Conservation (phyloP, 768 basidiomycete species). For the Lepiota brunneoincarnata region DNA sequence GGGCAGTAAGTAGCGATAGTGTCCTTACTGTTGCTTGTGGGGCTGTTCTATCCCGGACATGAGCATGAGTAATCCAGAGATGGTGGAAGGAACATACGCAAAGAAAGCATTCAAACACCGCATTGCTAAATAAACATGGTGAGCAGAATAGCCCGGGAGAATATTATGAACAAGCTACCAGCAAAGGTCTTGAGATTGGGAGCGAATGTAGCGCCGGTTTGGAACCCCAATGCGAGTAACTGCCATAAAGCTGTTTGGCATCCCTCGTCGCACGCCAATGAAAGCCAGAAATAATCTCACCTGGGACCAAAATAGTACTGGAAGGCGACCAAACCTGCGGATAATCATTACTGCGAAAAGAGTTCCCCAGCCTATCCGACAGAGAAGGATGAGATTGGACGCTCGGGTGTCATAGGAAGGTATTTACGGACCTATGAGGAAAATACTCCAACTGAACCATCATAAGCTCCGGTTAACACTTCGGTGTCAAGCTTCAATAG, state of each 20-base stretch:
- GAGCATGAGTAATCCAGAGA: neutral
- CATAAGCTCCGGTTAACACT: conserved; percentile 4
- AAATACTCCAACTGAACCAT: conserved; percentile 61
- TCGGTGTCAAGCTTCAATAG: neutral
- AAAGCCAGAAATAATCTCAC: conserved; percentile 25
- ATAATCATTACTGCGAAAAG: conserved; percentile 62
- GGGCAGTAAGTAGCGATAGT: too few species aligned
- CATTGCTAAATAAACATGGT: conserved; percentile 35
- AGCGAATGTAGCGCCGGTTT: conserved; percentile 44
- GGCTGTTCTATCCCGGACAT: conserved; percentile 1
- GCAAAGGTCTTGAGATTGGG: conserved; percentile 56
- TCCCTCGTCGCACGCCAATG: neutral
- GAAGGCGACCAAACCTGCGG: conserved; percentile 60
- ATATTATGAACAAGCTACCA: conserved; percentile 27
- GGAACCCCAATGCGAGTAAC: conserved; percentile 56
- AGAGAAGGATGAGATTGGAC: neutral
- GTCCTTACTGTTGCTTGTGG: conserved; percentile 11
- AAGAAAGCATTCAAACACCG: conserved; percentile 61
- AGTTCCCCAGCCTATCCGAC: conserved; percentile 50
- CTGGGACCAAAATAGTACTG: conserved; percentile 72
- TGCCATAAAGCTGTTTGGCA: conserved; percentile 16
- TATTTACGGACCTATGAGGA: conserved; percentile 44
- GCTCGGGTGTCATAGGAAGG: neutral
- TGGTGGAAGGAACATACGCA: conserved; percentile 29
- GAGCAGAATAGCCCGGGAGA: neutral